These are phyloP conservation scores for Nelumbo lutea DNA, from an alignment of 164 flowering plant genomes.

Conservation along the genomic window DNA sequence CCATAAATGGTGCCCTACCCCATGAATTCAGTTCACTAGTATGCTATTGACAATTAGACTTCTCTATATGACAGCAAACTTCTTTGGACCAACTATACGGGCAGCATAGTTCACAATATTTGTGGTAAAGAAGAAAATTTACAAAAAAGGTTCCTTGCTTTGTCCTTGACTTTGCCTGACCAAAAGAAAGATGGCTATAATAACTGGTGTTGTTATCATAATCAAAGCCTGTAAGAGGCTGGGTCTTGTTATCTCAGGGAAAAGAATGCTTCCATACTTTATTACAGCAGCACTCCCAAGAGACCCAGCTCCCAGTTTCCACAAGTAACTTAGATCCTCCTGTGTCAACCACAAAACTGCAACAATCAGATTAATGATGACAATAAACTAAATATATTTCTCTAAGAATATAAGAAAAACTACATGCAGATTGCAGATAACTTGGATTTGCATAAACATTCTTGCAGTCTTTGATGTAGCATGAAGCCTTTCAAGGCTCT, in stretches of 20 bases:
- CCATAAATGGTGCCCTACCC: no score
- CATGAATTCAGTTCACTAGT: no score
- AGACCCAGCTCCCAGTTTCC: slow-evolving; percentile 52
- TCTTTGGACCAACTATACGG: background rate
- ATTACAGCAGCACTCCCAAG: slow-evolving; percentile 49
- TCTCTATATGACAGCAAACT: background rate
- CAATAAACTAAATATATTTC: no score
- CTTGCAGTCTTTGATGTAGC: background rate
- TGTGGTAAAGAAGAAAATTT: background rate
- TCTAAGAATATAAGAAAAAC: background rate
- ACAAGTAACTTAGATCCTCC: slow-evolving; percentile 47
- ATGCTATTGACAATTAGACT: background rate
- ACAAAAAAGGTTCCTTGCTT: background rate
- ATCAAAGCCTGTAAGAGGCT: slow-evolving; percentile 39
- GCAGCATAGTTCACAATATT: background rate
- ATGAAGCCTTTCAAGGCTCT: background rate
- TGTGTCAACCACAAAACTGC: slow-evolving; percentile 14
- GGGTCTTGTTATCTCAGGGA: slow-evolving; percentile 52
- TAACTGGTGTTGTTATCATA: slow-evolving; percentile 45
- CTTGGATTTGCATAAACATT: background rate
- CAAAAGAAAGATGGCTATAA: slow-evolving; percentile 42
- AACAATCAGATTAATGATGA: background rate
- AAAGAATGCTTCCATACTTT: slow-evolving; percentile 61
- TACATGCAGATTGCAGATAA: background rate
- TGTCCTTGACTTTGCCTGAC: slow-evolving; percentile 34